A percentile compares a stretch with the other conserved stretches of the same genome.
Conservation (phyloP, 177 flowering plant genomes). For the Vitis hybrid region DNA sequence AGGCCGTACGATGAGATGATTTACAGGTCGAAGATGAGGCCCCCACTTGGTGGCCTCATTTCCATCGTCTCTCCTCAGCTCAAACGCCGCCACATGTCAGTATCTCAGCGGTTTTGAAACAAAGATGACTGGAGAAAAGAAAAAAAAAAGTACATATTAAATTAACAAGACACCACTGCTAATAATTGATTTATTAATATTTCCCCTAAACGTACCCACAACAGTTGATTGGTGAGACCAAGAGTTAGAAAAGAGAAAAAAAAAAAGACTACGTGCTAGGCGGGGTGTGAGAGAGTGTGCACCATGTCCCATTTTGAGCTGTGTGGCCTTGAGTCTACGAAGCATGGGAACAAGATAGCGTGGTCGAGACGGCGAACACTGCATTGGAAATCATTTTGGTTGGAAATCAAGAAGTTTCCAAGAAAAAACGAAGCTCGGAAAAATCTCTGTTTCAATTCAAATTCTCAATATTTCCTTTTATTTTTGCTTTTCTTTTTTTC, state of each 20-base stretch:
- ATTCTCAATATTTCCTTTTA: no score
- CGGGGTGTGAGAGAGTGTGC: constrained; percentile 52
- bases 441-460: no score
- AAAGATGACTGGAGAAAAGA: neutral
- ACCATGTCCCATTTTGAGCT: constrained; percentile 23
- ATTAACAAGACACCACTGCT: neutral
- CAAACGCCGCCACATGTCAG: constrained; percentile 69
- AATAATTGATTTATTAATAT: constrained; percentile 23
- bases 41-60: constrained; percentile 95
- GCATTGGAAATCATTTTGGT: constrained; percentile 38
- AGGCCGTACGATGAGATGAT: constrained; percentile 94
- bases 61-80: constrained; percentile 83
- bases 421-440: neutral
- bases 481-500: no score
- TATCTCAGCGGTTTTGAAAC: constrained; percentile 72
- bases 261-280: constrained; percentile 52
- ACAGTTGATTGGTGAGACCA: constrained; percentile 1
- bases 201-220: neutral
- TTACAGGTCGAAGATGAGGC: constrained; percentile 93
- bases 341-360: constrained; percentile 45
- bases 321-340: constrained; percentile 11
- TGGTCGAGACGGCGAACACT: constrained; percentile 72
- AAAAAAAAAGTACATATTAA: neutral
- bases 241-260: constrained; percentile 4
- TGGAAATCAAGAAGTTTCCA: neutral